Percentiles rank a stretch among this genome's conserved stretches.
Conservation (phyloP, 2,329 filamentous ascomycete genomes). For the Stemphylium vesicarium region DNA sequence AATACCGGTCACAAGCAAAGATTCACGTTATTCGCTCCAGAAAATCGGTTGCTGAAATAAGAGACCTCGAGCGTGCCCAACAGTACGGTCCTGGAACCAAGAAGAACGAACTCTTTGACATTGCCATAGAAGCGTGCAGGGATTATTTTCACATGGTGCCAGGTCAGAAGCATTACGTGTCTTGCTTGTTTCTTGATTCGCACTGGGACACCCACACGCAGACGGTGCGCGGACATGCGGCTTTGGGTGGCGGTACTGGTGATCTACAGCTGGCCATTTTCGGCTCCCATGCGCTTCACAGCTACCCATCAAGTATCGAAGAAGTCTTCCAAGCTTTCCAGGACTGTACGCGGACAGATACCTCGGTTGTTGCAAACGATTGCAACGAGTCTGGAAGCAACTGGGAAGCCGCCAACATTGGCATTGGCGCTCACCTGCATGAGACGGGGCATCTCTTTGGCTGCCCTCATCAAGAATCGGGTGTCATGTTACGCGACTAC, state of each 20-base stretch:
- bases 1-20: slow-evolving; percentile 88
- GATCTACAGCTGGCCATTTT: slow-evolving; percentile 85
- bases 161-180: slow-evolving; percentile 87
- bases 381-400: slow-evolving; percentile 85
- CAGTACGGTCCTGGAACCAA: slow-evolving; percentile 73
- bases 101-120: slow-evolving; percentile 75
- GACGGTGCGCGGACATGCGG: slow-evolving; percentile 79
- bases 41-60: slow-evolving; percentile 84
- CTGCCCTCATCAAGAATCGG: slow-evolving; percentile 85
- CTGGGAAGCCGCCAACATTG: slow-evolving; percentile 95
- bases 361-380: slow-evolving; percentile 80
- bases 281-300: slow-evolving; percentile 89
- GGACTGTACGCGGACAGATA: slow-evolving; percentile 89
- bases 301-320: slow-evolving; percentile 86
- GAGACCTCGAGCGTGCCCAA: slow-evolving; percentile 77
- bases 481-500: slow-evolving; percentile 93
- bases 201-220: slow-evolving; percentile 81
- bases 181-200: slow-evolving; percentile 82
- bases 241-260: slow-evolving; percentile 76
- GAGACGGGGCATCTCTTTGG: slow-evolving; percentile 91
- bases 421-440: slow-evolving; percentile 90
- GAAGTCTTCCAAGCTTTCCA: slow-evolving; percentile 88
- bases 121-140: slow-evolving; percentile 78
- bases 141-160: slow-evolving; percentile 75
- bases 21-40: slow-evolving; percentile 83